Conservation (phyloP, 169 alveolate genomes). For the Eimeria brunetti region DNA sequence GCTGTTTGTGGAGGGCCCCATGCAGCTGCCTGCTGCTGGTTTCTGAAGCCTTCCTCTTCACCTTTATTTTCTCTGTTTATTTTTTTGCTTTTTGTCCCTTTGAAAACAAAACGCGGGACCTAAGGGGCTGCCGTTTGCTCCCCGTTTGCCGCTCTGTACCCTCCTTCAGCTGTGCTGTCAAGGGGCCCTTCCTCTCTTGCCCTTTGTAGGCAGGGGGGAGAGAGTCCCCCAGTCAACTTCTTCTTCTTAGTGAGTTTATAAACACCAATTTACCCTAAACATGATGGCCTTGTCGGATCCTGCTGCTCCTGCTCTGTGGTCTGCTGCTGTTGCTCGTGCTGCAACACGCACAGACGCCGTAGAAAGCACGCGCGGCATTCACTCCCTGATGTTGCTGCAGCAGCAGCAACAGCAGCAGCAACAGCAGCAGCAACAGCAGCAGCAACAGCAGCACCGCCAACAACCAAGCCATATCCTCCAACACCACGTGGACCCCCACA, state of each 20-base stretch:
- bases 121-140: not conserved
- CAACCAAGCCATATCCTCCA: not conserved
- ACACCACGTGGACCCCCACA: not conserved
- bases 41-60: not conserved
- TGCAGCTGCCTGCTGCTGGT: not conserved
- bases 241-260: not conserved
- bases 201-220: not conserved
- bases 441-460: not conserved
- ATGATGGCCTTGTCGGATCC: slow-evolving; percentile 33
- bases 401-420: slow-evolving; percentile 6
- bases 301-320: slow-evolving; percentile 13
- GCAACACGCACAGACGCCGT: slow-evolving; percentile 1
- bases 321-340: not conserved
- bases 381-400: not conserved
- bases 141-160: not conserved
- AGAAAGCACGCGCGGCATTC: not conserved
- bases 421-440: not conserved
- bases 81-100: not conserved
- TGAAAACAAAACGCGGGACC: not conserved
- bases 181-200: not conserved
- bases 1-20: slow-evolving; percentile 16
- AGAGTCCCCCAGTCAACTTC: not conserved
- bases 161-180: not conserved
- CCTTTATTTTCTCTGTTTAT: not conserved
- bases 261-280: not conserved